These are phyloP conservation scores for Acanthamoeba castellanii DNA, from an alignment of 208 protist genomes.

Conservation along the genomic window DNA sequence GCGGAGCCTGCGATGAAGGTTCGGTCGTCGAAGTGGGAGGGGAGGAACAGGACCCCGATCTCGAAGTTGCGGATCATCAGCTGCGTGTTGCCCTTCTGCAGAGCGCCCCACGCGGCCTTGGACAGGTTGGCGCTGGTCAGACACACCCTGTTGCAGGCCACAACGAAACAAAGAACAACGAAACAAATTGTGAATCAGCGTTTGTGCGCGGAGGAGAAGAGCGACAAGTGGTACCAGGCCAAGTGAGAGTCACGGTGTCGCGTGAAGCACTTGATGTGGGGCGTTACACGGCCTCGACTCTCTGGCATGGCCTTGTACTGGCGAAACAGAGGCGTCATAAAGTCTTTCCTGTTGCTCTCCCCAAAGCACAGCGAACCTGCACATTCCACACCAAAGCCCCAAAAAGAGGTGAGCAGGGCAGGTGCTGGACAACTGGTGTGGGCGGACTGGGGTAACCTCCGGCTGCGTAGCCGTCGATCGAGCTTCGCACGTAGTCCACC, in stretches of 20 bases:
- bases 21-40: not conserved
- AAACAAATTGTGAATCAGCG: too few species aligned
- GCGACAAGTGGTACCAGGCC: not conserved
- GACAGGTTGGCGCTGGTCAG: conserved; percentile 57
- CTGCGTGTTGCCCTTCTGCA: conserved; percentile 65
- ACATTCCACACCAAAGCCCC: not conserved
- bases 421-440: too few species aligned
- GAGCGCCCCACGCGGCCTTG: conserved; percentile 67
- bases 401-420: too few species aligned
- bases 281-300: not conserved
- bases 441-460: not conserved
- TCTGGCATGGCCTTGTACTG: conserved; percentile 15
- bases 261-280: conserved; percentile 61
- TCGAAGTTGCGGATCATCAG: conserved; percentile 72
- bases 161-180: not conserved
- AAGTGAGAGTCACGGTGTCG: not conserved
- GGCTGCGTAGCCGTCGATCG: conserved; percentile 29
- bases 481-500: conserved; percentile 67
- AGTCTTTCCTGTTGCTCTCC: conserved; percentile 7
- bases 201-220: not conserved
- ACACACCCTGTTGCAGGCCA: not conserved
- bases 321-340: conserved; percentile 43
- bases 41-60: conserved; percentile 55
- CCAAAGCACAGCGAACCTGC: conserved; percentile 37
- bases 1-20: conserved; percentile 1